Evolutionary conservation across 495 filamentous ascomycete species (phyloP), one percentile per base, ranked within the genome.

Genomic region (Penicillium simplicissimum): DNA sequence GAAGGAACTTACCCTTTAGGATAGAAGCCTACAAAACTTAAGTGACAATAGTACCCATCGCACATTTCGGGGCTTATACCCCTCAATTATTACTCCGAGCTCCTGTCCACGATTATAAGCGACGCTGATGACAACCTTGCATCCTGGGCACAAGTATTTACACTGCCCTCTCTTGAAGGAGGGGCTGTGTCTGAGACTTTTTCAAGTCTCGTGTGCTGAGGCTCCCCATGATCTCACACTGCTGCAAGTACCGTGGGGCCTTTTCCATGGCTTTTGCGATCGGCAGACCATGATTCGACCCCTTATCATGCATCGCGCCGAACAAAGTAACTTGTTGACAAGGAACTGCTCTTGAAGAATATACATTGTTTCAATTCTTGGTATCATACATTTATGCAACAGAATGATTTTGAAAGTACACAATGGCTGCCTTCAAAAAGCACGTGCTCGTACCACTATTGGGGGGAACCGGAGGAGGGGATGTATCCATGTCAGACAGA

Each of bases 161-260:
- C 23, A 15, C 49, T 47, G 10, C n/a, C 14, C 13, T 3, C 31
- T 57, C 42, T 42, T 42, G 0, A 19, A 42, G 40, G 40, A 42
- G 40, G 40, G 40, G 40, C 8, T 9, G 31, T 33, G 21, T 10
- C n/a, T n/a, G 14, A 21, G 31, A 36, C 8, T 8, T 57, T 35
- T 10, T 35, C 43, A 17, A 35, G 36, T 5, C 47, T 52, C 47
- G 45, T 42, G 47, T 59, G 36, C 56, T 59, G 56, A 59, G 52
- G 52, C 57, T 64, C 62, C 61, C 61, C 14, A 61, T 64, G 62
- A 64, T 60, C 61, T 67, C 65, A 61, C 61, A n/a, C 10, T 63
- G 58, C 61, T 64, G 58, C 15, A 57, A 56, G 15, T 36, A 14
- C 52, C 65, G 65, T 59, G 61, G 61, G 65, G 58, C 61, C 19